Evolutionary conservation across 352 stramenopile species (phyloP), one percentile per base, ranked within the genome.

Genomic region (Phytophthora sp.): DNA sequence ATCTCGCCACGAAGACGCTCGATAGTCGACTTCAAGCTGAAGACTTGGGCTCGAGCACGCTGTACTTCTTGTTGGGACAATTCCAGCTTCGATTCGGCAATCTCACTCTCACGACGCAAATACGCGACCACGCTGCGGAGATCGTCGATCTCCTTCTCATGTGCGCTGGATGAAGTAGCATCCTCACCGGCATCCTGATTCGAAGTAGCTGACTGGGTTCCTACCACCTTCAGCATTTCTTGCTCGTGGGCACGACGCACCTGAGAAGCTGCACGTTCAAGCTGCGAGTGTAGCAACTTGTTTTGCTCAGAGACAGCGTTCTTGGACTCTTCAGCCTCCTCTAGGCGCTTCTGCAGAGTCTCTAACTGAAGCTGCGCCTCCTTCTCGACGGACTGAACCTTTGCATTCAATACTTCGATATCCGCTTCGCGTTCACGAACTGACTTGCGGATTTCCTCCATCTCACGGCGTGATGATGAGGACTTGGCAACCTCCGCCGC

Each of bases 81-180:
- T 43, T 91, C 82, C 17, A 83, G 63, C 67, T 93, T 93, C 12
- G 84, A 91, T 5, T 72, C 60, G 4, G 76, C 63, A 20, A 93
- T 91, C 43, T 90, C 82, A 17, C 63, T 85, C 53, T 91, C 82
- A 2, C 82, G 81, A 18, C 84, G 82, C 42, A 93, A 71, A 61
- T 86, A 91, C 12, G 78, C 65, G 43, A 93, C 78, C 13, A 93
- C 77, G 57, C 82, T 86, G 9, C 84, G 79, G 9, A 93, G 74
- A 35, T 93, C 84, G 20, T 91, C 79, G 17, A 91, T 55, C 26
- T 93, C 82, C 50, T 87, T 91, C 9, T 87, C 73, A 18, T 85
- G 62, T 15, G 56, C 24, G 30, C 52, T 72, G 4, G 44, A 44
- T 15, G 30, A 27, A 52, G 39, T 23, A 26, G 26, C 59, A 17